phyloP scores from a whole-genome alignment of 306 rosid species.

The Ormosia semicastrata region DNA sequence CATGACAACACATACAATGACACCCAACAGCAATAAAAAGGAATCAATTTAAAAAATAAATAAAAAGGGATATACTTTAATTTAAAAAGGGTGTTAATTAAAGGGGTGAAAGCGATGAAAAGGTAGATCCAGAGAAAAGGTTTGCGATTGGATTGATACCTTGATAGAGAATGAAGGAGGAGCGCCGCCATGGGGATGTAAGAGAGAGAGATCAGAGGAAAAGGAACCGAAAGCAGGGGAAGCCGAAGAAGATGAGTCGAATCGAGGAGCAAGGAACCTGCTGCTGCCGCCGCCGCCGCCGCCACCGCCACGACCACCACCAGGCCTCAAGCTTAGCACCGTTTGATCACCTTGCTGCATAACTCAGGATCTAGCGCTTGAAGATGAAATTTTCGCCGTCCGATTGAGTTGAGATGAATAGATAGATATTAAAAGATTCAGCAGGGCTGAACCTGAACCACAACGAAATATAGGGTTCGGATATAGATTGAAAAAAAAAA shows the following conservation, averaged over 20 bases:
- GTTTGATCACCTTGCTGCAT: constrained; percentile 98
- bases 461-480: constrained; percentile 27
- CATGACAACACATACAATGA: neutral
- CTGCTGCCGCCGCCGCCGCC: constrained; percentile 55
- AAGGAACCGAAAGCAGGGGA: constrained; percentile 61
- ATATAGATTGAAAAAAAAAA: neutral
- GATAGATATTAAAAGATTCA: constrained; percentile 42
- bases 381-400: constrained; percentile 40
- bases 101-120: constrained; percentile 20
- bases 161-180: constrained; percentile 50
- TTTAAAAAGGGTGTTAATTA: neutral
- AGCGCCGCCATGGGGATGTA: constrained; percentile 62
- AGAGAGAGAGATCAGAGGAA: constrained; percentile 65
- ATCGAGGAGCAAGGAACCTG: constrained; percentile 77
- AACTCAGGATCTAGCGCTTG: constrained; percentile 65
- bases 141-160: constrained; percentile 43
- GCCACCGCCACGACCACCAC: constrained; percentile 87
- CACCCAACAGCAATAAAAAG: neutral
- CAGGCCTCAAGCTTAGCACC: constrained; percentile 97
- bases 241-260: constrained; percentile 58
- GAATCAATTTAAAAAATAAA: neutral
- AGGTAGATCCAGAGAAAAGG: constrained; percentile 34
- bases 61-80: neutral
- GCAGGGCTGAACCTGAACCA: constrained; percentile 47
- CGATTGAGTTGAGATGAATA: neutral